Conservation (phyloP, 352 stramenopile species). For the Aphanomyces cochlioides region DNA sequence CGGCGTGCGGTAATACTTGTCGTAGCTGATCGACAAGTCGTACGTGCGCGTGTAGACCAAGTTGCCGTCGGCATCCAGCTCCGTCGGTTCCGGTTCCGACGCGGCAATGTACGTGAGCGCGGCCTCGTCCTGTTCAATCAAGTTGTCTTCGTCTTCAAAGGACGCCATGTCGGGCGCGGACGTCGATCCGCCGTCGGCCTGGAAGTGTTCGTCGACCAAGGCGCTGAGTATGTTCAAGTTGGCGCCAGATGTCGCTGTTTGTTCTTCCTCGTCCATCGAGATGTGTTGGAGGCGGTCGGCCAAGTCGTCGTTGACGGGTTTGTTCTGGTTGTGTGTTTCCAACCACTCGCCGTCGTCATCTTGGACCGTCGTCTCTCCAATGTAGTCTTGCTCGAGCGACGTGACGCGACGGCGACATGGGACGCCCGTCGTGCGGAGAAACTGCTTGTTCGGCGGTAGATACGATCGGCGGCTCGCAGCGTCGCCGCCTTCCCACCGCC, state of each 20-base stretch:
- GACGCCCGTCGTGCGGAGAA: constrained; percentile 84
- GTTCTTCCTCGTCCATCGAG: constrained; percentile 40
- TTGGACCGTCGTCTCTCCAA: constrained; percentile 53
- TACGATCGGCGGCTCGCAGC: constrained; percentile 53
- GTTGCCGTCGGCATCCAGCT: constrained; percentile 89
- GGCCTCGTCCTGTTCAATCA: constrained; percentile 66
- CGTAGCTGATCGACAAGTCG: constrained; percentile 98
- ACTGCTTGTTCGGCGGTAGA: constrained; percentile 84
- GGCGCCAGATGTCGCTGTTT: constrained; percentile 3
- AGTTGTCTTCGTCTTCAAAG: constrained; percentile 68
- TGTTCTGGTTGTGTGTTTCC: constrained; percentile 41
- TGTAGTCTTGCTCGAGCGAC: constrained; percentile 68
- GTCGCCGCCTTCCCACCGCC: constrained; percentile 88
- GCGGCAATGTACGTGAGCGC: constrained; percentile 60
- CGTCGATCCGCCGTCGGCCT: constrained; percentile 23
- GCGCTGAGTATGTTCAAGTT: constrained; percentile 46
- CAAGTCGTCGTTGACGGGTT: constrained; percentile 34
- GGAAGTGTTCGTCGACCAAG: constrained; percentile 74
- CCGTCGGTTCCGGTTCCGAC: constrained; percentile 55
- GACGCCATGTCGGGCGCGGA: constrained; percentile 51
- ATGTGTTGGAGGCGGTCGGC: constrained; percentile 59
- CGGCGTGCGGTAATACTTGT: constrained; percentile 99
- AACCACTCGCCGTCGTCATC: constrained; percentile 90
- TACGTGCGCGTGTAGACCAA: constrained; percentile 94
- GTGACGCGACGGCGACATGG: constrained; percentile 82